Evolutionary conservation across 164 flowering plant species (phyloP).

Genomic region (Cinnamomum chago): DNA sequence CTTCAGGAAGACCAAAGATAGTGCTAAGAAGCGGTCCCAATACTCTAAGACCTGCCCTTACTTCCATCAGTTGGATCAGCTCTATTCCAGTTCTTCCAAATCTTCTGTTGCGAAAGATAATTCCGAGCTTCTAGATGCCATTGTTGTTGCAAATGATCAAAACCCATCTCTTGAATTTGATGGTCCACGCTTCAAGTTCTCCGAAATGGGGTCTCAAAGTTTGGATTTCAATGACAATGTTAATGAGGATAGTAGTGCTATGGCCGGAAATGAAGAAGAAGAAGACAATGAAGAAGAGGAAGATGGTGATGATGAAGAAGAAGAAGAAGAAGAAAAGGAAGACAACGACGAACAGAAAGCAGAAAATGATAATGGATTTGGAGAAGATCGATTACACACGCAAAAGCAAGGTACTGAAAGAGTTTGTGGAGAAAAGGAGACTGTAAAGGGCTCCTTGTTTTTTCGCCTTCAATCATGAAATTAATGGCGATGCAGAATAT

Average conservation of each 20-base stretch:
- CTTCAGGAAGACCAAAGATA: slow-evolving; percentile 21
- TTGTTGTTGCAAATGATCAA: slow-evolving; percentile 9
- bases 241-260: not conserved
- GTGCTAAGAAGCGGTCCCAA: slow-evolving; percentile 12
- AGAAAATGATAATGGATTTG: not conserved
- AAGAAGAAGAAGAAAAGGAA: slow-evolving; percentile 1
- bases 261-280: not conserved
- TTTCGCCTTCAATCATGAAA: slow-evolving; percentile 5
- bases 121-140: slow-evolving; percentile 14
- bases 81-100: slow-evolving; percentile 9
- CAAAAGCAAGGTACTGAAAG: not conserved
- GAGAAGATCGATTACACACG: not conserved
- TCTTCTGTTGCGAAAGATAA: slow-evolving; percentile 3
- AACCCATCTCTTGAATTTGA: not conserved
- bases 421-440: not conserved
- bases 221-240: not conserved
- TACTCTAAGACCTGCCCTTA: slow-evolving; percentile 22
- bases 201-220: not conserved
- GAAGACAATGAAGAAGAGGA: slow-evolving; percentile 2
- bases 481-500: not conserved
- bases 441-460: not conserved
- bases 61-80: slow-evolving; percentile 18
- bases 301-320: slow-evolving; percentile 1
- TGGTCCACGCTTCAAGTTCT: not conserved
- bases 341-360: slow-evolving; percentile 3